Evolutionary conservation across 108 stramenopile species (phyloP), one percentile per base, ranked within the genome.

Genomic region (Skeletonema potamos): DNA sequence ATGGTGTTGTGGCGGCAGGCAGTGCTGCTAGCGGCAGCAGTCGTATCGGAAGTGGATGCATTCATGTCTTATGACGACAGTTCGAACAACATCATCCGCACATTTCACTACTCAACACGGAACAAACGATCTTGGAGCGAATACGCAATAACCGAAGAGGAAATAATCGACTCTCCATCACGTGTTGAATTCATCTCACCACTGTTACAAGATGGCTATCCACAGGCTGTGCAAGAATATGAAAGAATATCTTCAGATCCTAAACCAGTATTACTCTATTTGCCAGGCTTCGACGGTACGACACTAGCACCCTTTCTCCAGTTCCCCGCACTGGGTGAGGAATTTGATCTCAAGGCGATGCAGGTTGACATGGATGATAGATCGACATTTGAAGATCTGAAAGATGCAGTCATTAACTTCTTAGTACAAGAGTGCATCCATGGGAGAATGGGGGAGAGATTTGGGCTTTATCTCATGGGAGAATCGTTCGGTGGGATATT

Each of bases 251-350:
- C 27, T 4, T 13, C 32, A 3, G 64, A 61, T 32, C 30, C 44
- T 6, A 94, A 94, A 56, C 93, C 93, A 11, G 66, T 95, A 18
- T 71, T 95, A 26, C 64, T 95, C 4, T 95, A 92, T 58, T 82
- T 95, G 2, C 94, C 94, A 6, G 94, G 94, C 20, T 95, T 95
- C 82, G 94, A 95, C 67, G 94, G 94, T 27, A 91, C 91, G 48
- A 82, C 81, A 30, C 55, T 95, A 17, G 82, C 85, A 18, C 86
- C 90, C 9, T 95, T 95, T 63, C 58, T 95, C 5, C 94, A 95
- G 68, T 90, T 86, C 64, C 94, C 94, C 26, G 87, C 88, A 58
- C 58, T 95, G 15, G 67, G 81, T 15, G 85, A 84, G 54, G 77
- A 79, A 44, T 95, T 95, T 79, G 94, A 95, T 62, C 85, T 95